Evolutionary conservation across 1,284 basidiomycete species (phyloP).

Genomic region (Pascua guehoae): DNA sequence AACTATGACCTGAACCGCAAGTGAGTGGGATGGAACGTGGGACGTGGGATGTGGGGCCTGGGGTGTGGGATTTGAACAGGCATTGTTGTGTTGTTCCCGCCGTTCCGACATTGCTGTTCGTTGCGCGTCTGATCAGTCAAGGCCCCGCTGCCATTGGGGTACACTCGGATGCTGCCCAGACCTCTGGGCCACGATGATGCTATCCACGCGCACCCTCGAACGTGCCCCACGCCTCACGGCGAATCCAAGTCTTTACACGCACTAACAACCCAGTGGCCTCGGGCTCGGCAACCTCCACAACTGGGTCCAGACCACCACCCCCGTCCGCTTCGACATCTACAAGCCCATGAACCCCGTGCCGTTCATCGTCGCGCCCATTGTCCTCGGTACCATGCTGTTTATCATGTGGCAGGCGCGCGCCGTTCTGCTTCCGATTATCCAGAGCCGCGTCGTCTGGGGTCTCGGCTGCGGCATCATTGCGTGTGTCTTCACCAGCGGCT

Average conservation of each 20-base stretch:
- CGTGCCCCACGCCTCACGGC: not conserved
- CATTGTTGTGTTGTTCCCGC: not conserved
- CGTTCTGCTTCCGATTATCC: constrained; percentile 61
- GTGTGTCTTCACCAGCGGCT: constrained; percentile 81
- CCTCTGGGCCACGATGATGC: too few species aligned
- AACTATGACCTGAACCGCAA: constrained; percentile 69
- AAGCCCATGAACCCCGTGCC: constrained; percentile 46
- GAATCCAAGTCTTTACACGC: not conserved
- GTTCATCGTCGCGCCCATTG: constrained; percentile 63
- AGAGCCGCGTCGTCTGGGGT: constrained; percentile 64
- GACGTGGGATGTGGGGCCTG: not conserved
- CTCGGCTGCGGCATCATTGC: constrained; percentile 61
- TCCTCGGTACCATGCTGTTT: constrained; percentile 32
- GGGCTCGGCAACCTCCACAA: constrained; percentile 69
- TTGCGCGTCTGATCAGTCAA: not conserved
- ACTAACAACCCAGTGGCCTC: constrained; percentile 63
- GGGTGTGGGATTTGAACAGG: not conserved
- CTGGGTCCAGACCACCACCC: constrained; percentile 66
- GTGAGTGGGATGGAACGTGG: constrained; percentile 50
- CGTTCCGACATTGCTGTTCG: not conserved
- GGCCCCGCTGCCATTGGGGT: not conserved
- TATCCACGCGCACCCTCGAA: not conserved
- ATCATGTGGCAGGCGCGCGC: constrained; percentile 49
- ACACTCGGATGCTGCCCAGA: not conserved
- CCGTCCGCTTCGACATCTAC: constrained; percentile 41